Conservation (phyloP, 1,139 yeast genomes). For the Suhomyces chickasaworum region DNA sequence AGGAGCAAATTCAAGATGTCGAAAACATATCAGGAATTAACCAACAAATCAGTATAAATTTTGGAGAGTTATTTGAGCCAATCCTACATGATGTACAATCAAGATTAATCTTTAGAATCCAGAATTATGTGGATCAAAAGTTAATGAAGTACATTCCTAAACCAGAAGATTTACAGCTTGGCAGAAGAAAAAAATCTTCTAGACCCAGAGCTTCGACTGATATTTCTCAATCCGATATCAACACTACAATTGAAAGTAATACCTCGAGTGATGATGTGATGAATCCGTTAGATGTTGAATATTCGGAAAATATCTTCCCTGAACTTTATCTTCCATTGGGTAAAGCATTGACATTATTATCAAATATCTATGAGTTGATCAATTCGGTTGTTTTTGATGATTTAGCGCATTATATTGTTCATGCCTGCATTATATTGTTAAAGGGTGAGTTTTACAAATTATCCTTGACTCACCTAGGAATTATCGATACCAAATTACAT, state of each 20-base stretch:
- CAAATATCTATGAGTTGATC: constrained; percentile 78
- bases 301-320: constrained; percentile 43
- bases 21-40: constrained; percentile 6
- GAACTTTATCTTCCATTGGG: constrained; percentile 75
- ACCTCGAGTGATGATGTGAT: constrained; percentile 3
- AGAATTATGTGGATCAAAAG: constrained; percentile 67
- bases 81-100: constrained; percentile 77
- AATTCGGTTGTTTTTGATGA: constrained; percentile 82
- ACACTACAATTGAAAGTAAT: neutral
- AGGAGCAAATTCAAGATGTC: constrained; percentile 13
- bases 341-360: constrained; percentile 67
- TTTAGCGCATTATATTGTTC: constrained; percentile 84
- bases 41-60: constrained; percentile 34
- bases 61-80: constrained; percentile 67
- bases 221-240: neutral
- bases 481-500: constrained; percentile 64
- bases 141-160: constrained; percentile 68
- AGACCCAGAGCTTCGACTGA: constrained; percentile 3
- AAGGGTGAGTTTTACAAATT: constrained; percentile 52
- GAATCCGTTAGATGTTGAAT: constrained; percentile 34
- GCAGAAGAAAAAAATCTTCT: constrained; percentile 11
- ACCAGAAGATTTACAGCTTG: constrained; percentile 52
- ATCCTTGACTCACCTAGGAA: constrained; percentile 41
- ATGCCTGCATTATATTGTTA: constrained; percentile 65
- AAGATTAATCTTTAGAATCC: constrained; percentile 76